Base-by-base conservation (phyloP, 345 rosid genomes). In the Laguncularia racemosa region DNA sequence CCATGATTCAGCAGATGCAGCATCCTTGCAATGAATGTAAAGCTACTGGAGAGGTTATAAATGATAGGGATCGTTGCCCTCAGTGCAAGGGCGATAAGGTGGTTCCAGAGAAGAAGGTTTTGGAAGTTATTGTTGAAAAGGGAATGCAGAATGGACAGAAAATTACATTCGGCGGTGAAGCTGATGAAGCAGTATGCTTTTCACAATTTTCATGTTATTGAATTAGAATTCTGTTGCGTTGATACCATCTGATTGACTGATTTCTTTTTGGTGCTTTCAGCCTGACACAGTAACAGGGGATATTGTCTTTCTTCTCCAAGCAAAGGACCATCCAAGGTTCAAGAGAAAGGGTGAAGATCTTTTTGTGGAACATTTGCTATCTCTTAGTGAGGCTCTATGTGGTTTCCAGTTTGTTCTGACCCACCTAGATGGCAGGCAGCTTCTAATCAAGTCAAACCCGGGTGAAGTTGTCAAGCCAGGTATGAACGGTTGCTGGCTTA, bases 391-490 rank as follows among this genome's bases (percentile, higher is more conserved):
- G 65, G 91, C 98, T 44, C 79, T 92, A 5, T 92, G 97, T 57
- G 98, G 97, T 40, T 92, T 89, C 68, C 89, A 86, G 54, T 92
- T 89, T 40, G 87, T 61, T 2, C 59, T 84, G 64, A 78, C 86
- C 15, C 97, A 92, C 64, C 73, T 92, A 60, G 98, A 92, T 65
- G 74, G 80, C 21, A 76, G 98, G 51, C 93, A 89, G 70, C 95
- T 92, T 43, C 95, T 92, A 47, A 84, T 92, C 72, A 92, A 89
- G 66, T 81, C 97, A 1, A 78, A 73, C 57, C 84, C 86, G 0
- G 91, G 97, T n/a, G 96, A 92, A 67, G 83, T 83, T 16, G 82
- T 92, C 51, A 89, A 84, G 64, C 98, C 97, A 55, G 91, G 98
- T 92, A 74, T 28, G 45, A 16, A 56, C 16, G 19, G 28, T 21